These are phyloP conservation scores for Yamagishiella unicocca DNA, from an alignment of 139 green algal genomes.

Conservation along the genomic window DNA sequence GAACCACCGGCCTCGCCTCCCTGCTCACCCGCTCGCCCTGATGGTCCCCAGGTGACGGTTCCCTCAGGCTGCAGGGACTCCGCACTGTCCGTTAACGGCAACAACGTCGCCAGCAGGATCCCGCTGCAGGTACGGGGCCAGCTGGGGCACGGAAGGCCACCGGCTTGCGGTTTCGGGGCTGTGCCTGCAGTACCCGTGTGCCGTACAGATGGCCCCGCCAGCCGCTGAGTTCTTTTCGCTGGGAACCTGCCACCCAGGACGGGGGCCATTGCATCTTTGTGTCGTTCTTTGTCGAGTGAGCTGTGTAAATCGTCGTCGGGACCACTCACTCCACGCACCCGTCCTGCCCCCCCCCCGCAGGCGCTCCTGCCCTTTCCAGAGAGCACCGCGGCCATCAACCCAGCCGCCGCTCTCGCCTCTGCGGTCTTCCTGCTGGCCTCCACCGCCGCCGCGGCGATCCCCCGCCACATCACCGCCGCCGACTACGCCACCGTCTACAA, in stretches of 20 bases:
- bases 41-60: not conserved
- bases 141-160: too few species aligned
- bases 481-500: not conserved
- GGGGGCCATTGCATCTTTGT: too few species aligned
- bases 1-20: too few species aligned
- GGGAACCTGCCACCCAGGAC: too few species aligned
- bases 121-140: not conserved
- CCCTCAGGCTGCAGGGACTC: not conserved
- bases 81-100: not conserved
- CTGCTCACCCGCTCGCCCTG: too few species aligned
- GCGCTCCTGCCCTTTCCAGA: not conserved
- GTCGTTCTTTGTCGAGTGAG: too few species aligned
- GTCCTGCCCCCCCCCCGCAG: not conserved
- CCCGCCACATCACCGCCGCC: conserved; percentile 3
- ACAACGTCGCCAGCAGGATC: not conserved
- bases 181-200: too few species aligned
- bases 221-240: too few species aligned
- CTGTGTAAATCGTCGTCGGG: too few species aligned
- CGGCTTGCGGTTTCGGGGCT: too few species aligned
- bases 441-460: not conserved
- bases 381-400: not conserved
- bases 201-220: too few species aligned
- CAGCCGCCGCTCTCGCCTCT: not conserved
- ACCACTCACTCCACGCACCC: too few species aligned
- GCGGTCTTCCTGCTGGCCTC: not conserved